Base-by-base conservation (phyloP, 2,329 filamentous ascomycete species). In the Xylaria sp. region DNA sequence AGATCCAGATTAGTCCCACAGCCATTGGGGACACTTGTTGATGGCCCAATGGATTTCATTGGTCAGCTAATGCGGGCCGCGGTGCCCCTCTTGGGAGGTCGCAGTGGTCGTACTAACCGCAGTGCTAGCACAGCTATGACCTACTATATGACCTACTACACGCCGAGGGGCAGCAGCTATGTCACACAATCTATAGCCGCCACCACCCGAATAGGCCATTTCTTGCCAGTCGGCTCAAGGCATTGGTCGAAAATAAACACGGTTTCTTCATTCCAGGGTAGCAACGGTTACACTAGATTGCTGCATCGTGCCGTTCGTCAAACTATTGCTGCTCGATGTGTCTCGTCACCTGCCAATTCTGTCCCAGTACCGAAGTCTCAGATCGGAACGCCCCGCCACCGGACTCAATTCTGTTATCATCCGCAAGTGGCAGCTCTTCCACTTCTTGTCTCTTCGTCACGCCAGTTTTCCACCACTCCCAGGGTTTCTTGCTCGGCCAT, bases 391-490 rank as follows among this genome's bases (percentile, higher is more conserved):
- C 68, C 68, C 67, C 69, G 63, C 67, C 63, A 59, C 28, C 63
- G 39, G 56, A 34, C 23, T 62, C 65, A 39, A 54, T 56, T 52
- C 44, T 39, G 39, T 20, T 46, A 55, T 52, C 59, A 52, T 15
- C 63, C 20, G 54, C 65, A 65, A 54, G 63, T 63, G 63, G 66
- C 68, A 70, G 51, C 64, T 61, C 55, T 57, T 50, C 60, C 63
- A 2, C 4, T 41, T 67, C 54, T 28, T 65, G 50, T 65, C 61
- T 65, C 56, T 66, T 55, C 64, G 39, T 48, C 58, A 25, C 66
- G 68, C 34, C 65, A 55, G 46, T 78, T 79, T 67, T 79, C 77
- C 51, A 70, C 76, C 44, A 76, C 77, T 4, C 64, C 76, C 25
- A 58, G 55, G 60, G 41, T 65, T 28, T 74, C 68, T 54, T 80